phyloP scores from a whole-genome alignment of 441 rosid genomes.

The Isatis lusitanica region DNA sequence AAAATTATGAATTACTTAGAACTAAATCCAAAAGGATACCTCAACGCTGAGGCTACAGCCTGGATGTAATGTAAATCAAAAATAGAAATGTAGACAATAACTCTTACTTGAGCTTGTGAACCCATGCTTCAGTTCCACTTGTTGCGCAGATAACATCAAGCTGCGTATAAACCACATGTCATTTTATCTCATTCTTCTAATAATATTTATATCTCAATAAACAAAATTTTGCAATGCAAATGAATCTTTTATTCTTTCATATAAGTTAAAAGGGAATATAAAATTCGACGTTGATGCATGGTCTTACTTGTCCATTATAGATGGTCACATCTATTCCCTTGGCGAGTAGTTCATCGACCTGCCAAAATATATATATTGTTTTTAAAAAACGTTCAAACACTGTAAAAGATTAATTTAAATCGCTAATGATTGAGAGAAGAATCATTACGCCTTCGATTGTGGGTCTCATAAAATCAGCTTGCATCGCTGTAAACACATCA shows the following conservation, averaged over 20 bases:
- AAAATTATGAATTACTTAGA: too few relatives aligned
- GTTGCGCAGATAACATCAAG: conserved; percentile 89
- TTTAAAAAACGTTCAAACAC: background rate
- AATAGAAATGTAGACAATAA: background rate
- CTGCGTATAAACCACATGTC: conserved; percentile 39
- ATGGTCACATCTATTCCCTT: conserved; percentile 79
- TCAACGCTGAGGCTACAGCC: too few relatives aligned
- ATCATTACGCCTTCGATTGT: conserved; percentile 60
- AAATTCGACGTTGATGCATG: background rate
- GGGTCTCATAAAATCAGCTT: conserved; percentile 80
- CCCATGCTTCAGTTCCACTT: conserved; percentile 89
- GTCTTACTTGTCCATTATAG: conserved; percentile 83
- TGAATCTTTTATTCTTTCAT: background rate
- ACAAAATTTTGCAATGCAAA: background rate
- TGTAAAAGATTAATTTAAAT: background rate
- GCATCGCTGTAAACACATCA: conserved; percentile 48
- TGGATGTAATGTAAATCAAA: background rate
- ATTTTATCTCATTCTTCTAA: background rate
- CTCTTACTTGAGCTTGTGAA: conserved; percentile 77
- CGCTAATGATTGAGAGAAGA: background rate
- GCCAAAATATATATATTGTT: background rate
- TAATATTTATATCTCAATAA: background rate
- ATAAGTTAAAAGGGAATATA: background rate
- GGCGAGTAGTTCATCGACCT: conserved; percentile 87
- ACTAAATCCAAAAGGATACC: too few relatives aligned